phyloP scores from a whole-genome alignment of 2,329 filamentous ascomycete genomes.

The Aspergillus sergii region DNA sequence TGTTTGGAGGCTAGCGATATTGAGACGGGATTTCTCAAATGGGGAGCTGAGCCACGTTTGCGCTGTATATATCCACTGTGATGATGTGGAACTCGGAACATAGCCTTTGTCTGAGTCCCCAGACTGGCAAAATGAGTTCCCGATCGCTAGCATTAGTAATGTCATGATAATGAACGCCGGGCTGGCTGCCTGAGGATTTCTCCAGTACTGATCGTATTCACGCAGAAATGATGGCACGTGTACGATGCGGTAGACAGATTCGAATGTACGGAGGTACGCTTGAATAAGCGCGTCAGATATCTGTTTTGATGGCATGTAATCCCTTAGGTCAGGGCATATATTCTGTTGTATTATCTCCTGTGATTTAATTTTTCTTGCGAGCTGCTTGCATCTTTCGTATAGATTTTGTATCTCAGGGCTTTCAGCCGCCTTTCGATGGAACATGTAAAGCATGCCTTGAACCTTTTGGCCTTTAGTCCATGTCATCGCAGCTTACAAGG shows the following conservation, averaged over 20 bases:
- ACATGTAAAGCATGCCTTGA: background rate
- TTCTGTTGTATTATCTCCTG: background rate
- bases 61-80: conserved; percentile 11
- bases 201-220: background rate
- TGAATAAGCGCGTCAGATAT: background rate
- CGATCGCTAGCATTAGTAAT: background rate
- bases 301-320: background rate
- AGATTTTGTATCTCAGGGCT: background rate
- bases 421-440: background rate
- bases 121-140: background rate
- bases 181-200: background rate
- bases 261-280: background rate
- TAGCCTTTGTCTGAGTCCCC: background rate
- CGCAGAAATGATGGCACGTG: background rate
- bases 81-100: background rate
- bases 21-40: conserved; percentile 28
- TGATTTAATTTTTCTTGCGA: background rate
- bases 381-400: background rate
- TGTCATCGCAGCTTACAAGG: background rate
- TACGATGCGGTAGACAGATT: background rate
- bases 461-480: background rate
- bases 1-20: conserved; percentile 30
- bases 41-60: conserved; percentile 19
- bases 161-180: background rate
- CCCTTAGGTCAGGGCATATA: background rate